A percentile compares a stretch with the other conserved stretches of the same genome.
phyloP scores from a whole-genome alignment of 352 stramenopile genomes.

The Pythium sp. region DNA sequence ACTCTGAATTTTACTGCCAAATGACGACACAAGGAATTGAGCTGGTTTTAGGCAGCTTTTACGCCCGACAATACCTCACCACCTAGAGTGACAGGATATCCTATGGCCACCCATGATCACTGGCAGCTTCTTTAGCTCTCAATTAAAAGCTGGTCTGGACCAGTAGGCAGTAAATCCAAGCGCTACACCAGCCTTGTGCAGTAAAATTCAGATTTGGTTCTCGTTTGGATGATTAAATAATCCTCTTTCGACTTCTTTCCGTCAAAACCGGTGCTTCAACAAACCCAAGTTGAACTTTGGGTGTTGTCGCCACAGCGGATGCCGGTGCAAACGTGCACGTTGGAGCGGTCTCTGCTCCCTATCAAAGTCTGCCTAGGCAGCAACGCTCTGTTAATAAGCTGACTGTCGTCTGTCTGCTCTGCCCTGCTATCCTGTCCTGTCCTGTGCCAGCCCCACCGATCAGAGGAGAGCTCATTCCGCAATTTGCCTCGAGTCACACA shows the following conservation, averaged over 20 bases:
- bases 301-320: neutral
- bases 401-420: neutral
- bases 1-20: no score
- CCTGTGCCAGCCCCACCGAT: neutral
- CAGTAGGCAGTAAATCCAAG: no score
- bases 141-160: no score
- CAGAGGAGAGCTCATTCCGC: slow-evolving; percentile 4
- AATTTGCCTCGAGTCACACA: slow-evolving; percentile 5
- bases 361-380: neutral
- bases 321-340: neutral
- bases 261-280: neutral
- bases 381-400: neutral
- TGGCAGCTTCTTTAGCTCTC: no score
- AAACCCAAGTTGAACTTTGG: neutral
- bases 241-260: neutral
- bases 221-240: neutral
- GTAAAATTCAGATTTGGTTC: neutral
- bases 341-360: neutral
- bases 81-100: no score
- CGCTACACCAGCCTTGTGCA: no score
- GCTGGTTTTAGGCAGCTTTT: no score
- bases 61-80: no score
- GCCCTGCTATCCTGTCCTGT: neutral
- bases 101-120: no score
- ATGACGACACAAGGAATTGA: no score